Percentiles rank a stretch among this genome's conserved stretches.
These are phyloP conservation scores for Fusarium fracticaudum DNA, from an alignment of 2,329 filamentous ascomycete genomes.

Conservation along the genomic window DNA sequence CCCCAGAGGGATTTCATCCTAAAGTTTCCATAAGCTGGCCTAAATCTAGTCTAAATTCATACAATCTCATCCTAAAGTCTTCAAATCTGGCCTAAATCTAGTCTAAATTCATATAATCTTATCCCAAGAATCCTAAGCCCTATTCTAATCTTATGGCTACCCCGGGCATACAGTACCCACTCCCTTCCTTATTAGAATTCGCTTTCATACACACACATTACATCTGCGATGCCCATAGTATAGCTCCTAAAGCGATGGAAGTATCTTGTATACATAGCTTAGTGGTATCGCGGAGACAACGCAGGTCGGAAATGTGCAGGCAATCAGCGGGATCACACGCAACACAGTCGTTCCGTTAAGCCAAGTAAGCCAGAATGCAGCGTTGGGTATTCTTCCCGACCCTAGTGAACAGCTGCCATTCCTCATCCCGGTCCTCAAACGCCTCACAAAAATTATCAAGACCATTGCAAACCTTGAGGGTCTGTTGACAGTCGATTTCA, in stretches of 20 bases:
- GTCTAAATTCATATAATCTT: too few species aligned
- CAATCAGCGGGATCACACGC: too few species aligned
- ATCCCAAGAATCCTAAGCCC: rapidly evolving
- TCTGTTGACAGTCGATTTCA: neutral
- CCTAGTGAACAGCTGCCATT: too few species aligned
- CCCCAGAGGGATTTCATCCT: neutral
- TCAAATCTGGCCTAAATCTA: too few species aligned
- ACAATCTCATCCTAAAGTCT: neutral
- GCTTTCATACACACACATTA: neutral
- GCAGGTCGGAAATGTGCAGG: too few species aligned
- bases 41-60: neutral
- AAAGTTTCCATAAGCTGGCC: neutral
- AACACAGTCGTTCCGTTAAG: too few species aligned
- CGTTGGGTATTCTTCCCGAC: too few species aligned
- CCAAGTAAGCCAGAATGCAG: too few species aligned
- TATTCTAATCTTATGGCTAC: neutral
- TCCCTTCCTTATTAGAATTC: neutral
- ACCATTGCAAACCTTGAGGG: neutral
- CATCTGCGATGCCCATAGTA: too few species aligned
- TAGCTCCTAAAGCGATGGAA: too few species aligned
- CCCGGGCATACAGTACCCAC: neutral
- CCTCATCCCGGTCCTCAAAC: neutral
- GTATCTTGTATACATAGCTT: too few species aligned
- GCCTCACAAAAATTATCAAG: neutral
- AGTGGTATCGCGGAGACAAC: too few species aligned